Base-by-base conservation (phyloP, 768 basidiomycete genomes). In the Amanita pseudoporphyria region DNA sequence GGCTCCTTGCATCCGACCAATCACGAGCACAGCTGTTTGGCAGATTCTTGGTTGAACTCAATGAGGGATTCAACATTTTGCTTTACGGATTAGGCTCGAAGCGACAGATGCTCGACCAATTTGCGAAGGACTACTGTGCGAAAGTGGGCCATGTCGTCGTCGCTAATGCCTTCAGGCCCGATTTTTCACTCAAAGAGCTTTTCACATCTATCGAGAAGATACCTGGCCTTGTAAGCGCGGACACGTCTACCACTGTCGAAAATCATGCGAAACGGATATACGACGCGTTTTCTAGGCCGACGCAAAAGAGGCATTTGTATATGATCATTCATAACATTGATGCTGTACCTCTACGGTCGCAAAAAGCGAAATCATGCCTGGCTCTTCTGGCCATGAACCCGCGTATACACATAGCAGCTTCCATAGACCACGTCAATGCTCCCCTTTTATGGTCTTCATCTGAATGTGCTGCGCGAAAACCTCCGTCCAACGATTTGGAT, bases 41-140 rank as follows among this genome's bases (percentile, higher is more conserved):
- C 19, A 76, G 81, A 37, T 86, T 84, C 62, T 65, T 77, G 38
- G 68, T 72, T 53, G 91, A 97, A 63, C 72, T 97, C 21, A 68
- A 71, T 2, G 77, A 83, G 60, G 93, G 91, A 1, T 97, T 92
- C 72, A 93, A 89, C 63, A 67, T 97, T 38, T 64, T 94, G 16
- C 82, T 90, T 63, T 90, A 91, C 58, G 95, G 95, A 1, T 78
- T 81, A 58, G 95, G 95, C 5, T 94, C 90, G 16, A 99, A 99
- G 62, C 74, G 89, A 49, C 62, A 60, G 14, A 56, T 85, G 7
- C 69, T 99, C 28, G 88, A 95, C 60, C 69, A 77, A 18, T 88
- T 96, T 49, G 90, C 85, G 1, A 68, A 62, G 3, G 67, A 73
- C 0, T 60, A 67, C 18, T 79, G 87, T 53, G 64, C 76, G 6